Percentiles rank a stretch among this genome's conserved stretches.
Evolutionary conservation across 2,329 filamentous ascomycete species (phyloP).

Genomic region (Dactylellina haptotyla): DNA sequence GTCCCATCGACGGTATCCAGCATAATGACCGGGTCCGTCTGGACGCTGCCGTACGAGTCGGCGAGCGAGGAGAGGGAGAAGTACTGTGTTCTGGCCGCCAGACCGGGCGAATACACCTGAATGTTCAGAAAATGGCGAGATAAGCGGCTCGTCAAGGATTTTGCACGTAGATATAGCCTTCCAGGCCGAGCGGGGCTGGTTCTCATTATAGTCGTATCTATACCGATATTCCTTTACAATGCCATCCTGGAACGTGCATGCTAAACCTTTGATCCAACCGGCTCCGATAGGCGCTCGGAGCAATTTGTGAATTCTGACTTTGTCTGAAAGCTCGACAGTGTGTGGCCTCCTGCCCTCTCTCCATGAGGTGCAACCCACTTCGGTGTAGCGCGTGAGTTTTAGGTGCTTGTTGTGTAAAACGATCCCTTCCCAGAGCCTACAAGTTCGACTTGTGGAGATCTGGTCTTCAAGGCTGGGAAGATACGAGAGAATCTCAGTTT

Average conservation of each 20-base stretch:
- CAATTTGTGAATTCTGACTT: background rate
- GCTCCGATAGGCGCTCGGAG: background rate
- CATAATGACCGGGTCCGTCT: background rate
- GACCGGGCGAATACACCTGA: background rate
- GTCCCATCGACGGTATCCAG: background rate
- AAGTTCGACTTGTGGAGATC: background rate
- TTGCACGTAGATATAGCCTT: background rate
- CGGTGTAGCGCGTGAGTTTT: background rate
- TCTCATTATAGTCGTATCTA: background rate
- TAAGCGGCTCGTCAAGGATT: conserved; percentile 6
- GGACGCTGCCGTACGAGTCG: background rate
- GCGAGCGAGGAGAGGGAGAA: background rate
- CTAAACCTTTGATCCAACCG: background rate
- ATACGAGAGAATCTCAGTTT: background rate
- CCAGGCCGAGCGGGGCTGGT: background rate
- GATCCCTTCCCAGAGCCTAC: conserved; percentile 4
- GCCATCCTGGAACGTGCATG: background rate
- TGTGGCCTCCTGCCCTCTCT: too few species aligned
- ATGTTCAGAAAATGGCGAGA: background rate
- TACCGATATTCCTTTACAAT: background rate
- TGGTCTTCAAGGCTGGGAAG: background rate
- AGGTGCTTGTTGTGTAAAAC: background rate
- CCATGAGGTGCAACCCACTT: too few species aligned
- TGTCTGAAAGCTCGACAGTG: background rate
- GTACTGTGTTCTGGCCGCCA: background rate